Evolutionary conservation across 108 stramenopile genomes (phyloP).

Genomic region (Fragilariopsis cylindrus): DNA sequence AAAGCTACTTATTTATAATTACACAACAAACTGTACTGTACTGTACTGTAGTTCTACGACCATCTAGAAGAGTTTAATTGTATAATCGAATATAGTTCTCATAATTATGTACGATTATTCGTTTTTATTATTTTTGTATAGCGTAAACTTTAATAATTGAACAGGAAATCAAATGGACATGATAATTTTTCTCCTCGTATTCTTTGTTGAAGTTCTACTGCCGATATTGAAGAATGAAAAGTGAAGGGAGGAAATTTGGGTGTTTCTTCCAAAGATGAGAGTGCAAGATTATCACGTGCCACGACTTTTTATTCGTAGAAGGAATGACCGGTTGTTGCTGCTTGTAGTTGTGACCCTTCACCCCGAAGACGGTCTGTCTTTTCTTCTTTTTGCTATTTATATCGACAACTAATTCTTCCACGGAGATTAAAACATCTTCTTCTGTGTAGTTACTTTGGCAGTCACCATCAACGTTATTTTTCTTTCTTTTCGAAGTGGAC

Average conservation of each 20-base stretch:
- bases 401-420: neutral
- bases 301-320: neutral
- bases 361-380: neutral
- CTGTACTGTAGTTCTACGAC: too few species aligned
- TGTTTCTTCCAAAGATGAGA: too few species aligned
- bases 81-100: too few species aligned
- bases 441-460: too few species aligned
- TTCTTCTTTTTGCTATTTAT: neutral
- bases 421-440: too few species aligned
- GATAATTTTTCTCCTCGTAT: constrained; percentile 6
- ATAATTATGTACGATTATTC: too few species aligned
- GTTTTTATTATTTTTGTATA: too few species aligned
- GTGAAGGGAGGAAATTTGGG: neutral
- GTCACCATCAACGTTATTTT: neutral
- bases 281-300: neutral
- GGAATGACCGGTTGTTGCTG: neutral
- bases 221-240: neutral
- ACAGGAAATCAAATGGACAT: constrained; percentile 1
- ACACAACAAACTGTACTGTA: neutral
- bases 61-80: too few species aligned
- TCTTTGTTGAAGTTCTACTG: neutral
- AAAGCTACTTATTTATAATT: neutral
- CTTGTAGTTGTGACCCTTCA: neutral
- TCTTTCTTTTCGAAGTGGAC: neutral
- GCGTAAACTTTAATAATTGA: neutral